Conservation (phyloP, 31 red algal species). For the Endocladia muricata region DNA sequence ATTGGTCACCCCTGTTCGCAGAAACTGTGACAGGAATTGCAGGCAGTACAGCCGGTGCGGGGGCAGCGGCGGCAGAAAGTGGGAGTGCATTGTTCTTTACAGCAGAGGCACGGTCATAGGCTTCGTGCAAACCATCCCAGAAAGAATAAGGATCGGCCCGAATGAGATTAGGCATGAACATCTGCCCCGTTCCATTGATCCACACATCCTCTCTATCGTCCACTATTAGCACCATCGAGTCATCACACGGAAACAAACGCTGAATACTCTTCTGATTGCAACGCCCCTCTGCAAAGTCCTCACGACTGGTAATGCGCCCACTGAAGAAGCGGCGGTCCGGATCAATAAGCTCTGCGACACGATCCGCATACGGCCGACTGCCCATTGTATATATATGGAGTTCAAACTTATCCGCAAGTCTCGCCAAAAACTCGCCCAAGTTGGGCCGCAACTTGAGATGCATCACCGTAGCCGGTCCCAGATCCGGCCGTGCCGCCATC, state of each 20-base stretch:
- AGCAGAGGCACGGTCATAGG: slow-evolving; percentile 32
- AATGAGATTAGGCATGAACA: slow-evolving; percentile 89
- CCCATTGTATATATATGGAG: slow-evolving; percentile 99
- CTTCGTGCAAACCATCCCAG: slow-evolving; percentile 84
- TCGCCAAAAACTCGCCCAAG: slow-evolving; percentile 72
- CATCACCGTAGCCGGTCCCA: slow-evolving; percentile 24
- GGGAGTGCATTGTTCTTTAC: not conserved
- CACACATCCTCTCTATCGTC: slow-evolving; percentile 99
- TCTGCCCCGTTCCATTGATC: slow-evolving; percentile 44
- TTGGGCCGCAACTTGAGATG: slow-evolving; percentile 93
- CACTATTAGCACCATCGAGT: slow-evolving; percentile 94
- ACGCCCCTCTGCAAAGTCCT: slow-evolving; percentile 93
- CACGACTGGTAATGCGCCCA: slow-evolving; percentile 83
- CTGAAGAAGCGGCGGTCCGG: slow-evolving; percentile 73
- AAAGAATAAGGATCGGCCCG: slow-evolving; percentile 87
- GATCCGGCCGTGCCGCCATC: not conserved
- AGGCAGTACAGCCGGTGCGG: not conserved
- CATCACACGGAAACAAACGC: slow-evolving; percentile 98
- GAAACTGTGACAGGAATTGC: no score
- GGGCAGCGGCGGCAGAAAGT: not conserved
- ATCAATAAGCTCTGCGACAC: slow-evolving; percentile 86
- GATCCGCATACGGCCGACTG: slow-evolving; percentile 87
- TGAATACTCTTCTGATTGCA: slow-evolving; percentile 89
- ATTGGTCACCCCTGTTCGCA: no score
- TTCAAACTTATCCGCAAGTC: slow-evolving; percentile 69